Conservation (phyloP, 2,329 filamentous ascomycete species). For the Fusarium metavorans region DNA sequence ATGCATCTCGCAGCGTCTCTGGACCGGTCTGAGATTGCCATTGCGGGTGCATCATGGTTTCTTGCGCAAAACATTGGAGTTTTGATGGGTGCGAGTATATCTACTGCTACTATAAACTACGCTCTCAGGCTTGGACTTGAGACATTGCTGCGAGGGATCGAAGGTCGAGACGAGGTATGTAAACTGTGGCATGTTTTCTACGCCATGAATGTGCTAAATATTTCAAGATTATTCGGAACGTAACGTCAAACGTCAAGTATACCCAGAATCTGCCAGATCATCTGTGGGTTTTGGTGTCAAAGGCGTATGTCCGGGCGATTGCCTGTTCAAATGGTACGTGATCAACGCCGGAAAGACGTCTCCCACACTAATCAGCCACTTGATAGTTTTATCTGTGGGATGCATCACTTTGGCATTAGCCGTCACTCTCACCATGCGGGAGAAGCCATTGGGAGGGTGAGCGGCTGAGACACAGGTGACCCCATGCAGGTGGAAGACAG, state of each 20-base stretch:
- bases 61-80: background rate
- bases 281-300: background rate
- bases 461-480: background rate
- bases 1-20: background rate
- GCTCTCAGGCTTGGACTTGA: background rate
- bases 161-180: background rate
- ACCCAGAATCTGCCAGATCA: background rate
- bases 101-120: background rate
- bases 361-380: background rate
- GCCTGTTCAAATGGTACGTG: background rate
- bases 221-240: background rate
- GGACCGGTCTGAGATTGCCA: background rate
- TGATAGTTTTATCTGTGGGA: background rate
- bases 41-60: background rate
- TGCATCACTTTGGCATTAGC: background rate
- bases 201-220: background rate
- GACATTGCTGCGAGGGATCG: rapidly evolving
- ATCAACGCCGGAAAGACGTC: background rate
- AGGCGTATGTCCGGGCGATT: background rate
- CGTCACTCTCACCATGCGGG: background rate
- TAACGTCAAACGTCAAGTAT: background rate
- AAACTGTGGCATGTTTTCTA: too few relatives aligned
- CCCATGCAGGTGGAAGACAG: background rate
- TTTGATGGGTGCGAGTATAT: background rate
- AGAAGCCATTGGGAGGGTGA: background rate